Evolutionary conservation across 768 basidiomycete species (phyloP), one percentile per base, ranked within the genome.

Genomic region (Cubamyces lactineus): DNA sequence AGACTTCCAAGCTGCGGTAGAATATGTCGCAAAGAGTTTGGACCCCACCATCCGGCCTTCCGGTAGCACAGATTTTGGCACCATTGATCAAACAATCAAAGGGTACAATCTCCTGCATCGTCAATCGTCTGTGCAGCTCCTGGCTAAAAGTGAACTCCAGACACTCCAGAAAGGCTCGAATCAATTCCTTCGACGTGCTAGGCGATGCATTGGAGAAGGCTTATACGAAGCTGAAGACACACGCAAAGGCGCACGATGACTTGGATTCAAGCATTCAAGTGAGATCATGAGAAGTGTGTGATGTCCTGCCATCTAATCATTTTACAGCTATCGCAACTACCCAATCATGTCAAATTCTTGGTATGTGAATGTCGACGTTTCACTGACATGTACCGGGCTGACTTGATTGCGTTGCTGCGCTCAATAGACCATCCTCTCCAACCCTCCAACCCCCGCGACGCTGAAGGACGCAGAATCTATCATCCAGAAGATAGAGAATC

Each of bases 341-440:
- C 90, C 2, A 84, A 86, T 67, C 89, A 92, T 73, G 72, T 93
- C 6, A 88, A 89, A 60, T 79, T 92, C 49, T 77, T 93, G 56
- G 91, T 92, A 72, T 60, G 83, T 71, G 3, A 34, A 15, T 12
- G 7, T 5, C 16, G 9, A 7, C 23, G 7, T 28, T 1, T 30
- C 13, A 2, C 5, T 15, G 16, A 24, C 17, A 3, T 49, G 24
- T 26, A 49, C 1, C 13, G 24, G 17, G 15, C 48, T 49, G 13
- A 49, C 23, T 4, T 13, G 0, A 13, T 49, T 24, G 24, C 26
- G 9, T 5, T 17, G 28, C 7, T 28, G n/a, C 7, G 28, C 28
- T 7, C 28, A 28, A 23, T 62, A 92, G 90, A 74, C 87, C 11
- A 72, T 78, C 19, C 77, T 92, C 39, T 85, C 88, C 5, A 70